Evolutionary conservation across 179 eudicot genomes (phyloP).

Genomic region (Vitellaria paradoxa): DNA sequence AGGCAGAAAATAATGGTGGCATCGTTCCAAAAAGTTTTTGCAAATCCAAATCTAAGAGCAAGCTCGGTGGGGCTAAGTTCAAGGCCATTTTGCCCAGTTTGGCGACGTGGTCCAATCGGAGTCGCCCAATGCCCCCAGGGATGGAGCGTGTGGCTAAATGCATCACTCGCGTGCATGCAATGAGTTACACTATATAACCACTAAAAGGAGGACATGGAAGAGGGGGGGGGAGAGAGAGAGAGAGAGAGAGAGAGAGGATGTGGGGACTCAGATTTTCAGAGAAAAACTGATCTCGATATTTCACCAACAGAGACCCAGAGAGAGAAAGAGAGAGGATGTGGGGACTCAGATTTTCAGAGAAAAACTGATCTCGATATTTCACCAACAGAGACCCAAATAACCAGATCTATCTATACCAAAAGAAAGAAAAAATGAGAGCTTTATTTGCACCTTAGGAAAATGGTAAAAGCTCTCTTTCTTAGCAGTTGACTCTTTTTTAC

Average conservation of each 20-base stretch:
- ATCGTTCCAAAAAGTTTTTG: not conserved
- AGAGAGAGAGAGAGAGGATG: not conserved
- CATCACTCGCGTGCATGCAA: not conserved
- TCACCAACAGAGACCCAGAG: too few relatives aligned
- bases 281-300: too few relatives aligned
- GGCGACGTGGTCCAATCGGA: constrained; percentile 6
- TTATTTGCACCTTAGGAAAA: not conserved
- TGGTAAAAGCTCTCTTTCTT: constrained; percentile 10
- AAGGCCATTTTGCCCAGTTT: not conserved
- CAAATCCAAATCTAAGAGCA: constrained; percentile 1
- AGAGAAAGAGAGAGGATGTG: too few relatives aligned
- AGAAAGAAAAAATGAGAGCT: not conserved
- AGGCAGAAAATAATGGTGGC: not conserved
- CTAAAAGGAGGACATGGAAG: not conserved
- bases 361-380: too few relatives aligned
- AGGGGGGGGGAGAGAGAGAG: not conserved
- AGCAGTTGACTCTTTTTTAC: not conserved
- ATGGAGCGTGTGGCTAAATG: constrained; percentile 6
- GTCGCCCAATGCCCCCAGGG: constrained; percentile 7
- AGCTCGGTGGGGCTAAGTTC: not conserved
- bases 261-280: not conserved
- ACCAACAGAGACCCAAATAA: not conserved
- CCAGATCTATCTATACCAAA: not conserved
- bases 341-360: not conserved
- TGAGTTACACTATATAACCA: not conserved